Conservation (phyloP, 176 grass and related monocot genomes). For the Tuctoria greenei region DNA sequence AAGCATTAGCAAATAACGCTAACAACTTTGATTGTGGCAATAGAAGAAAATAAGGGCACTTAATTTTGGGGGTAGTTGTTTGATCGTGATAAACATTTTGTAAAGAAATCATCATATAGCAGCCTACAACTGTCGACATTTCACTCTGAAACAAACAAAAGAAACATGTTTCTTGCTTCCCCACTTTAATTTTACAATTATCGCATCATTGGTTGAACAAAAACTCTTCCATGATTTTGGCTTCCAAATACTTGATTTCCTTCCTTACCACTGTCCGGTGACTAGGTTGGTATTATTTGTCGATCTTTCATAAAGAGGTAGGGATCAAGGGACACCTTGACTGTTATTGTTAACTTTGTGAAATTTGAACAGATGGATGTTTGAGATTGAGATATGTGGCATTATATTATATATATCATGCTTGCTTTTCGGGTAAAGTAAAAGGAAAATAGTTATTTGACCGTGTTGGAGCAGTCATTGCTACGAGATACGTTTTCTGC, state of each 20-base stretch:
- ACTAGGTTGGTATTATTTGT: neutral
- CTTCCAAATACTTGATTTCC: neutral
- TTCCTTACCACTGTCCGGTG: neutral
- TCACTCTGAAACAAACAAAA: neutral
- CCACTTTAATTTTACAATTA: conserved; percentile 20
- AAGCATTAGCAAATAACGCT: conserved; percentile 14
- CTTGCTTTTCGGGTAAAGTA: conserved; percentile 3
- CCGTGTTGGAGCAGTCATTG: neutral
- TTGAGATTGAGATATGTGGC: conserved; percentile 5
- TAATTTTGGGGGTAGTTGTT: conserved; percentile 31
- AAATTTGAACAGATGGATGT: neutral
- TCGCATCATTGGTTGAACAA: neutral
- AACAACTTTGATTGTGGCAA: conserved; percentile 29
- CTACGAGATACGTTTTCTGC: neutral
- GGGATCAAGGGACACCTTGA: neutral
- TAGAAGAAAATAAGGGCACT: conserved; percentile 17
- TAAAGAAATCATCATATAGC: conserved; percentile 5
- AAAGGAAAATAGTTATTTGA: conserved; percentile 1
- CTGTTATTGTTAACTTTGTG: neutral
- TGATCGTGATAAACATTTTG: conserved; percentile 26
- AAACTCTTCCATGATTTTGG: neutral
- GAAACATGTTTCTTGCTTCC: conserved; percentile 1
- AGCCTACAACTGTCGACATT: neutral
- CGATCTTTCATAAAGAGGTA: neutral
- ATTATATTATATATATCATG: neutral